A percentile compares a stretch with the other conserved stretches of the same genome.
These are phyloP conservation scores for Monosporascus ibericus DNA, from an alignment of 2,329 filamentous ascomycete genomes.

Conservation along the genomic window DNA sequence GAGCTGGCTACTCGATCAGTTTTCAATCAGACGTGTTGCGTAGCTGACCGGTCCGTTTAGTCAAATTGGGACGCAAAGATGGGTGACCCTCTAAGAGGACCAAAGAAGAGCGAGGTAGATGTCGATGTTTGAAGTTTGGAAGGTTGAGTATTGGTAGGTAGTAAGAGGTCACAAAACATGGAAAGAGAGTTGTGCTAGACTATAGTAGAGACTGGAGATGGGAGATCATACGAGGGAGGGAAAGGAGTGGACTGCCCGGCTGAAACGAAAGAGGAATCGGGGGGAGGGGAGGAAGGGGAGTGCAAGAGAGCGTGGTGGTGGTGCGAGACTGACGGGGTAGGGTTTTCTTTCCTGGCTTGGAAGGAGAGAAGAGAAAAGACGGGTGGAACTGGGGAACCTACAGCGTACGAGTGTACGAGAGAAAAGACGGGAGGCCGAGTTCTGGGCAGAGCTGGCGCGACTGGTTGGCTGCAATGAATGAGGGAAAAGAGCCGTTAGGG, in stretches of 20 bases:
- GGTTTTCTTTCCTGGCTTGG: not conserved
- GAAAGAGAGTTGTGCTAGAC: constrained; percentile 15
- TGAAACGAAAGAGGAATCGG: constrained; percentile 11
- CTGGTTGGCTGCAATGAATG: not conserved
- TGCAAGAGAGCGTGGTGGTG: not conserved
- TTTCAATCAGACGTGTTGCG: no score
- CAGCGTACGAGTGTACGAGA: not conserved
- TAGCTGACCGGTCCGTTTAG: no score
- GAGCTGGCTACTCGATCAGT: no score
- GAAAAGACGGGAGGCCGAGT: not conserved
- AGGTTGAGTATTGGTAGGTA: constrained; percentile 7
- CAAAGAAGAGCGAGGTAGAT: constrained; percentile 2
- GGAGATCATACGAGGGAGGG: constrained; percentile 17
- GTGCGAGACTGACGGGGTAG: not conserved
- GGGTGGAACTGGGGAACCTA: not conserved
- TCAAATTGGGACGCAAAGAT: no score
- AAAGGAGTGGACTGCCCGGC: constrained; percentile 20
- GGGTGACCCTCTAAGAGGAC: no score
- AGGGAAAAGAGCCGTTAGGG: constrained; percentile 1
- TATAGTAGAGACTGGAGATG: not conserved
- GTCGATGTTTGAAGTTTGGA: not conserved
- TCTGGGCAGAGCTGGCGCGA: not conserved
- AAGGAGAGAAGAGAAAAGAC: not conserved
- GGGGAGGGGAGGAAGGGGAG: constrained; percentile 4
- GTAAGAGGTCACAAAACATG: constrained; percentile 13